Evolutionary conservation across 139 green algal species (phyloP).

Genomic region (Chlorella sorokiniana): DNA sequence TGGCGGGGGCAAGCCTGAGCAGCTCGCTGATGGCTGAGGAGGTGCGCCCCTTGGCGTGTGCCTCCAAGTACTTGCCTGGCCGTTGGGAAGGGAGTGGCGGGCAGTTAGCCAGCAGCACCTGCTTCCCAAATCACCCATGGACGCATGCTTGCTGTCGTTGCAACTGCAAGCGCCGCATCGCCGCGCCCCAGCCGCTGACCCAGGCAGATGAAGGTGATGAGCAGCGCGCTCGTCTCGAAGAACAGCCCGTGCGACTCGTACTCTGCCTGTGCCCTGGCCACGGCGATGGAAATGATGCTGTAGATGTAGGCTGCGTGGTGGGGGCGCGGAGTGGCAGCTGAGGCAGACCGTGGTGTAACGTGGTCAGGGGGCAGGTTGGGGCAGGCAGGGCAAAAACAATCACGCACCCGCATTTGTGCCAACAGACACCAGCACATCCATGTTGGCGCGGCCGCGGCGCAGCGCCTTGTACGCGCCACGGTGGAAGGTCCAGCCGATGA

Average conservation of each 20-base stretch:
- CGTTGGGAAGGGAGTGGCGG: background rate
- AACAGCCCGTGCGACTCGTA: constrained; percentile 77
- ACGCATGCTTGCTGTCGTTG: no score
- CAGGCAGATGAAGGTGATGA: constrained; percentile 96
- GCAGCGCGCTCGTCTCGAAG: constrained; percentile 95
- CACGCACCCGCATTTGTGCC: constrained; percentile 74
- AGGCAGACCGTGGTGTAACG: background rate
- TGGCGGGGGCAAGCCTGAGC: constrained; percentile 72
- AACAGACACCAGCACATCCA: constrained; percentile 97
- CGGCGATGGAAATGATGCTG: constrained; percentile 71
- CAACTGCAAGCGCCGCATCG: no score
- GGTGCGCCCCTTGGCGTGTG: constrained; percentile 54
- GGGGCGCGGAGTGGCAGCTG: background rate
- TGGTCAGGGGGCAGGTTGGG: no score
- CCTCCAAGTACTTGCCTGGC: constrained; percentile 60
- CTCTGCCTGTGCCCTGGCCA: constrained; percentile 18
- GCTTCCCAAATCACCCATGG: no score
- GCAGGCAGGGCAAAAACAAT: no score
- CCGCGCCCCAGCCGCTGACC: no score
- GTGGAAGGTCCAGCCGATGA: constrained; percentile 32
- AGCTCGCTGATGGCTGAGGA: constrained; percentile 75
- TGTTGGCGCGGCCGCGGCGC: constrained; percentile 85
- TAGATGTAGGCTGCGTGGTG: constrained; percentile 89
- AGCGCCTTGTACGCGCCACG: constrained; percentile 27
- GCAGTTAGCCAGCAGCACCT: background rate